phyloP scores from a whole-genome alignment of 208 protist genomes.

The Leishmania arabica region DNA sequence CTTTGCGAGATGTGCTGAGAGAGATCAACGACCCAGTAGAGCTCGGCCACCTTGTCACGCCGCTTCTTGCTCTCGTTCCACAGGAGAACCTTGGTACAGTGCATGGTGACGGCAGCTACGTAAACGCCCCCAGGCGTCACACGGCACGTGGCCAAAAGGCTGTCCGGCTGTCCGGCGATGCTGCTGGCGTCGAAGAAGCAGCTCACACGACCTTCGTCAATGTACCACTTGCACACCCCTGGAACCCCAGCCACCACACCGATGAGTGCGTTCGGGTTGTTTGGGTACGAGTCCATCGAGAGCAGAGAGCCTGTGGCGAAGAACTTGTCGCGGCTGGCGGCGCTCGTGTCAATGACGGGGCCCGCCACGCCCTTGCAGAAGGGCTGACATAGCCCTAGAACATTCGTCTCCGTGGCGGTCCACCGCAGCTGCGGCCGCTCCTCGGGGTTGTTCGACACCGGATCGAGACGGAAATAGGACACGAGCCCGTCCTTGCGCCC shows the following conservation, averaged over 20 bases:
- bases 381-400: constrained; percentile 56
- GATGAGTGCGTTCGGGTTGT: constrained; percentile 77
- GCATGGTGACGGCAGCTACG: constrained; percentile 66
- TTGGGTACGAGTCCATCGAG: constrained; percentile 76
- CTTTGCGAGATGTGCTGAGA: constrained; percentile 35
- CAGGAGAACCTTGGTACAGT: constrained; percentile 63
- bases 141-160: constrained; percentile 44
- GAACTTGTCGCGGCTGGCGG: constrained; percentile 33
- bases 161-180: constrained; percentile 25
- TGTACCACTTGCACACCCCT: constrained; percentile 83
- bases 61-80: constrained; percentile 81
- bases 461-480: constrained; percentile 69
- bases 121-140: constrained; percentile 78
- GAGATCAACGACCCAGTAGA: constrained; percentile 76
- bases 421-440: constrained; percentile 52
- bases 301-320: constrained; percentile 53
- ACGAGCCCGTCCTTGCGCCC: constrained; percentile 65
- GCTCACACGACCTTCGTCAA: constrained; percentile 71
- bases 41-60: constrained; percentile 56
- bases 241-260: constrained; percentile 66
- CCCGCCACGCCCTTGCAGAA: constrained; percentile 34
- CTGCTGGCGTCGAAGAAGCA: constrained; percentile 64
- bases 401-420: constrained; percentile 53
- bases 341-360: constrained; percentile 27
- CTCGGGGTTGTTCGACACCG: constrained; percentile 32